phyloP scores from a whole-genome alignment of 31 red algal genomes.

The Endocladia muricata region DNA sequence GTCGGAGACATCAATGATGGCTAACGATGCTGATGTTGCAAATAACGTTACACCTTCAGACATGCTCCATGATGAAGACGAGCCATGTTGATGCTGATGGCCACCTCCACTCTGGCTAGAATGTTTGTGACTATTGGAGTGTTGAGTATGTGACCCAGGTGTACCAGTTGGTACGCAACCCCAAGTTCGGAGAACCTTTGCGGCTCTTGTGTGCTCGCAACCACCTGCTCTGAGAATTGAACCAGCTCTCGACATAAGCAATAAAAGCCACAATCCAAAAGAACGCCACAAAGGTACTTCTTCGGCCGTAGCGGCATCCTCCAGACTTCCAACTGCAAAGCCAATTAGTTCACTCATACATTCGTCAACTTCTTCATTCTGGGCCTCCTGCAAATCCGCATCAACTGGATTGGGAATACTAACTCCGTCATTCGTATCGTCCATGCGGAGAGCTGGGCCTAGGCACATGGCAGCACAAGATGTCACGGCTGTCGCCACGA shows the following conservation, averaged over 20 bases:
- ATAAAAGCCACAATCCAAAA: conserved; percentile 69
- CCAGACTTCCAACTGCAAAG: conserved; percentile 56
- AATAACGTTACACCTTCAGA: conserved; percentile 57
- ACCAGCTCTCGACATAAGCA: conserved; percentile 56
- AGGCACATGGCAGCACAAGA: conserved; percentile 54
- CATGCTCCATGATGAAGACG: conserved; percentile 9
- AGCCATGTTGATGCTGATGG: conserved; percentile 45
- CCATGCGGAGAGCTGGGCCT: conserved; percentile 47
- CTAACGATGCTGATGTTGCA: conserved; percentile 45
- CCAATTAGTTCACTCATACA: conserved; percentile 39
- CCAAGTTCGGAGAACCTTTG: conserved; percentile 54
- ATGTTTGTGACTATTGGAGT: neutral
- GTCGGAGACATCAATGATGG: conserved; percentile 73
- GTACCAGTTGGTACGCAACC: conserved; percentile 55
- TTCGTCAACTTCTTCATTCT: conserved; percentile 61
- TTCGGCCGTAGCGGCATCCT: conserved; percentile 61
- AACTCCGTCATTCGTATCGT: conserved; percentile 60
- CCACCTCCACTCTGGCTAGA: neutral
- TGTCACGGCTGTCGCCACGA: conserved; percentile 48
- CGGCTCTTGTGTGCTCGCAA: conserved; percentile 56
- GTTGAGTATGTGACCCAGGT: conserved; percentile 36
- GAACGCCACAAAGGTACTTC: conserved; percentile 63
- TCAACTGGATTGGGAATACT: conserved; percentile 26
- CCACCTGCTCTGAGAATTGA: conserved; percentile 57
- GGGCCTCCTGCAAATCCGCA: conserved; percentile 1